phyloP scores from a whole-genome alignment of 495 filamentous ascomycete species.

The Darksidea phi region DNA sequence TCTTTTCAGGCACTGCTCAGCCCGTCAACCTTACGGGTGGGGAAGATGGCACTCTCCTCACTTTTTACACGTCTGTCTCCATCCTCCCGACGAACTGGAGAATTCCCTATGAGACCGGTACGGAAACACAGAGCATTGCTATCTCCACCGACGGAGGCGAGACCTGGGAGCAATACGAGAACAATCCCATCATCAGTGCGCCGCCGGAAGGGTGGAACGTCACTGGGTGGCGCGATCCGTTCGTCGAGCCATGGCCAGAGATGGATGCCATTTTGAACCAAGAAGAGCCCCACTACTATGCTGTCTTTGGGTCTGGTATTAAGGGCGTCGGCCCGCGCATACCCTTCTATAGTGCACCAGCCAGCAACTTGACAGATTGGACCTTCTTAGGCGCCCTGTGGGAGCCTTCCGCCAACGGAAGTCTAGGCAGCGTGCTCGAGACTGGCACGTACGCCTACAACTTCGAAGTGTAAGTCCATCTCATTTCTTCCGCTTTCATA shows the following conservation, averaged over 20 bases:
- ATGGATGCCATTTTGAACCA: conserved; percentile 44
- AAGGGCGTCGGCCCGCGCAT: conserved; percentile 49
- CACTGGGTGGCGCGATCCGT: conserved; percentile 59
- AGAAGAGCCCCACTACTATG: conserved; percentile 47
- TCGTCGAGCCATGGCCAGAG: conserved; percentile 48
- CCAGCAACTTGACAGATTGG: conserved; percentile 52
- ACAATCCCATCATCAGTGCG: conserved; percentile 52
- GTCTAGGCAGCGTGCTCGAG: conserved; percentile 40
- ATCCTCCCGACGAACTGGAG: conserved; percentile 53
- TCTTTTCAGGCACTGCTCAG: conserved; percentile 55
- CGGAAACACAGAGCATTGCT: conserved; percentile 54
- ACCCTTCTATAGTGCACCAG: conserved; percentile 54
- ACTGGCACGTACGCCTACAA: conserved; percentile 57
- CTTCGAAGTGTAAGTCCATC: conserved; percentile 51
- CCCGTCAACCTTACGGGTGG: conserved; percentile 48
- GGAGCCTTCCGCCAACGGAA: conserved; percentile 46
- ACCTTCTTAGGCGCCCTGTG: conserved; percentile 52
- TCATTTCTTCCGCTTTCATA: neutral
- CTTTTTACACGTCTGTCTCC: conserved; percentile 55
- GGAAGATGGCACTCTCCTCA: conserved; percentile 46
- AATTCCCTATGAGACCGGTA: conserved; percentile 49
- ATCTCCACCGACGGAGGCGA: conserved; percentile 50
- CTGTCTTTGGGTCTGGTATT: conserved; percentile 56
- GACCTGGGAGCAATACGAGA: conserved; percentile 51
- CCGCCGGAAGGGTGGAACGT: conserved; percentile 50